Evolutionary conservation across 2,329 filamentous ascomycete species (phyloP), one percentile per base, ranked within the genome.

Genomic region (Lecanicillium sp.): DNA sequence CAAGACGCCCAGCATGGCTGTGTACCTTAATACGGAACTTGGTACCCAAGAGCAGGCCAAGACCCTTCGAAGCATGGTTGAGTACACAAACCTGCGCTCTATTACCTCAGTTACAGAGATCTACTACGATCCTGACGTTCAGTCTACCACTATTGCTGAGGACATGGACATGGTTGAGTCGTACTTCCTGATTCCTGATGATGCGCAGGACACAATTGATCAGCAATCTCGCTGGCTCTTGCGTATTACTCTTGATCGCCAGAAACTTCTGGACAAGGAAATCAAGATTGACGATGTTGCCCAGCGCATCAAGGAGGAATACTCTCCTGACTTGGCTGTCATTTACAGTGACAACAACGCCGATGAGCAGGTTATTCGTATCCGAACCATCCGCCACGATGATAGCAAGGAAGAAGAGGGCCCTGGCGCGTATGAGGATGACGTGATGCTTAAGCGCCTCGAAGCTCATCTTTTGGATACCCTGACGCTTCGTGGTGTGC

Each of bases 331-430:
- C 60, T 69, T 97, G 51, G 87, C 87, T 12, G 81, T 98, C 49
- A 89, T 98, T 44, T 95, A 94, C 71, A 95, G 88, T 63, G 92
- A 98, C 62, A 92, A 96, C 70, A 98, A 98, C 60, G 89, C 90
- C 9, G 89, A 96, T 48, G 81, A 94, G 58, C 88, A 94, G 59
- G 84, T 97, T 33, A 87, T 98, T 51, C 92, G 92, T 59, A 84
- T 96, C 48, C 85, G 92, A 47, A 84, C 89, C 52, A 79, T 94
- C 45, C 68, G 71, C 22, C 71, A 78, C 45, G 74, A 77, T 35
- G 81, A 84, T 35, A 78, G 81, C 33, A 83, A 87, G 56, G 84
- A 83, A 28, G 85, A 90, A 9, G 81, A 84, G 28, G 61, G 62
- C 10, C 67, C 69, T 17, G 68, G 68, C 45, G 60, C 63, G 22